Percentiles rank a stretch among this genome's conserved stretches.
Conservation (phyloP, 805 yeast species). For the Yarrowia porcina region DNA sequence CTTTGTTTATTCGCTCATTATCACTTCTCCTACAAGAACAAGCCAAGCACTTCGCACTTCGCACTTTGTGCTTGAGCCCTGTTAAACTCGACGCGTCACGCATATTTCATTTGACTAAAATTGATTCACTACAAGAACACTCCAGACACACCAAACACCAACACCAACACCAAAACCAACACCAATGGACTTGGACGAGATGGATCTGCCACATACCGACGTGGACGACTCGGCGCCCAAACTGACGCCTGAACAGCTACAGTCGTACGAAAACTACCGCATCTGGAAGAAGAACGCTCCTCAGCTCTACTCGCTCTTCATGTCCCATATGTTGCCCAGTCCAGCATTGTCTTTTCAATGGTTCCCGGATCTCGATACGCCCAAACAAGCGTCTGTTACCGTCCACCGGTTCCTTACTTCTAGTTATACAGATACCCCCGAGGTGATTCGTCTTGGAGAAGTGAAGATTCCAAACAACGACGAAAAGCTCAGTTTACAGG, state of each 20-base stretch:
- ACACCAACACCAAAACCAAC: too few relatives aligned
- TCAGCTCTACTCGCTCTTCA: slow-evolving; percentile 51
- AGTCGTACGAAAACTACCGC: slow-evolving; percentile 38
- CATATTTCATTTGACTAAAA: slow-evolving; percentile 20
- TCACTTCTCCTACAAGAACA: too few relatives aligned
- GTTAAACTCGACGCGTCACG: slow-evolving; percentile 3
- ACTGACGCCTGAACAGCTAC: slow-evolving; percentile 4
- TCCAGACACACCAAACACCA: background rate
- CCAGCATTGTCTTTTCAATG: slow-evolving; percentile 61
- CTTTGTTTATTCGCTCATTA: too few relatives aligned
- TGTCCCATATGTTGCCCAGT: slow-evolving; percentile 57
- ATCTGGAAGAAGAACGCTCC: slow-evolving; percentile 66
- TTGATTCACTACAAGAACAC: background rate
- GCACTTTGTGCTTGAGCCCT: too few relatives aligned
- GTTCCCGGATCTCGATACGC: slow-evolving; percentile 48
- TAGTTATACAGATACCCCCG: slow-evolving; percentile 2
- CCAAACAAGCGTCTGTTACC: slow-evolving; percentile 29
- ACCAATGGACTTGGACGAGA: background rate
- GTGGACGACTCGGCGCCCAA: background rate
- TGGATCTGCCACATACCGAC: background rate
- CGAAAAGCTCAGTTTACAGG: slow-evolving; percentile 9
- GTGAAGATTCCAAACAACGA: slow-evolving; percentile 9
- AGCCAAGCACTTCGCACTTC: too few relatives aligned
- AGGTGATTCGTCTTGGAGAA: slow-evolving; percentile 5
- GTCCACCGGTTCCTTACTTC: slow-evolving; percentile 10